Base-by-base conservation (phyloP, 495 filamentous ascomycete species). In the Venustampulla echinocandica region DNA sequence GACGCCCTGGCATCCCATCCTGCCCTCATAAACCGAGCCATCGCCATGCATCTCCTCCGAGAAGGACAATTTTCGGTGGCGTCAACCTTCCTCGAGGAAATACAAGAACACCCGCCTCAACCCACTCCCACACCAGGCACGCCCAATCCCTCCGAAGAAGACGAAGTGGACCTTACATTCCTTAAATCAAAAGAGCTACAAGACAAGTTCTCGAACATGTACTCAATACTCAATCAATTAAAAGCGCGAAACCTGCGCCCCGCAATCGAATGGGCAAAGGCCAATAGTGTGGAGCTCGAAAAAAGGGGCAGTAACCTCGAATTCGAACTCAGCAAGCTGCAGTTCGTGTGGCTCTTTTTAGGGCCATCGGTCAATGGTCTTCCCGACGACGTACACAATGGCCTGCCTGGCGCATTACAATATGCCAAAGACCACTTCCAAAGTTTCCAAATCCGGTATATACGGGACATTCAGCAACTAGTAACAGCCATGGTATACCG, bases 51-150 rank as follows among this genome's bases (percentile, higher is more conserved):
- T 61, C 71, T 98, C 11, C 75, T 97, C 14, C 81, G 92, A 18
- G 93, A 97, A 69, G 92, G 92, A 27, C 84, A 95, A 60, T 97
- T 98, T 62, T 69, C 64, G 13, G 90, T 95, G 1, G 90, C 90
- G 2, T 72, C 79, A 3, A 87, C 82, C 3, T 95, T 59, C 41
- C 47, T 59, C 23, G 38, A 49, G 3, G 57, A 59, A 52, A 46
- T 47, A 23, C 47, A 42, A 23, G 18, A 46, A 22, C 35, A 54
- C 22, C 44, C 53, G 24, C 47, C 57, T 13, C 43, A 46, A 13
- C 49, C 48, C 4, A 14, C 23, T 7, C 44, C 48, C 9, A 49
- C 48, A 35, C 55, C 55, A 4, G 43, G 42, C 2, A 49, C 57
- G 3, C 53, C 53, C 1, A 51, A 50, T 22, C 57, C 50, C 6